phyloP scores from a whole-genome alignment of 495 filamentous ascomycete genomes.

The Neurospora discreta region DNA sequence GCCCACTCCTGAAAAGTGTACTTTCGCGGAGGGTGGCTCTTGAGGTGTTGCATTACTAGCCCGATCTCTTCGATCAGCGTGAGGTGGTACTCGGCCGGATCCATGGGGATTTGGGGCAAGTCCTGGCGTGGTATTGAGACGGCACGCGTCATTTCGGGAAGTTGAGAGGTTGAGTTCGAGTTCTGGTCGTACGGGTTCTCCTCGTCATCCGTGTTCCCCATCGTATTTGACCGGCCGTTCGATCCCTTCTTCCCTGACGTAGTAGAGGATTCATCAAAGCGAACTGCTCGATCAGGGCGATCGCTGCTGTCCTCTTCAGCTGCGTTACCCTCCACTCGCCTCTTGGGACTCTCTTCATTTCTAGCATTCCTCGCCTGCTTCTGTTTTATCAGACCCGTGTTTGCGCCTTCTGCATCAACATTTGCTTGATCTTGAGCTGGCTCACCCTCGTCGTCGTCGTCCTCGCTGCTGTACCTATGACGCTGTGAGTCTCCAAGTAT shows the following conservation, averaged over 20 bases:
- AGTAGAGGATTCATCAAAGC: not conserved
- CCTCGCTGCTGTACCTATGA: slow-evolving; percentile 6
- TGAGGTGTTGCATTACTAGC: slow-evolving; percentile 53
- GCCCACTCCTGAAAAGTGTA: slow-evolving; percentile 78
- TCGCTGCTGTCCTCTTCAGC: not conserved
- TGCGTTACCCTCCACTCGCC: slow-evolving; percentile 8
- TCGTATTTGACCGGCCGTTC: not conserved
- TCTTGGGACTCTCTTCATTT: slow-evolving; percentile 9
- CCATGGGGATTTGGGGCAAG: slow-evolving; percentile 18
- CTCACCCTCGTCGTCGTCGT: slow-evolving; percentile 11
- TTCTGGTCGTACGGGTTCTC: not conserved
- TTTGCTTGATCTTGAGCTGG: slow-evolving; percentile 8
- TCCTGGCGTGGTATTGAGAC: slow-evolving; percentile 19
- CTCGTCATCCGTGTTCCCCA: slow-evolving; percentile 1
- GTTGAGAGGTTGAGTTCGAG: not conserved
- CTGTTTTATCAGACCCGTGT: not conserved
- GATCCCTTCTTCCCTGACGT: not conserved
- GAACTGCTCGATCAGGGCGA: not conserved
- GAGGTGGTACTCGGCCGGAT: slow-evolving; percentile 50
- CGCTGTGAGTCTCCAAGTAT: slow-evolving; percentile 29
- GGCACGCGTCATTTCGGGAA: slow-evolving; percentile 11
- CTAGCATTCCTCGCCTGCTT: slow-evolving; percentile 6
- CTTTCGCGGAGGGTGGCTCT: slow-evolving; percentile 46
- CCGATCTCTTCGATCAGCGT: slow-evolving; percentile 56
- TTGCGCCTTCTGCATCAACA: slow-evolving; percentile 8